Conservation (phyloP, 495 filamentous ascomycete species). For the Cercophora sp. region DNA sequence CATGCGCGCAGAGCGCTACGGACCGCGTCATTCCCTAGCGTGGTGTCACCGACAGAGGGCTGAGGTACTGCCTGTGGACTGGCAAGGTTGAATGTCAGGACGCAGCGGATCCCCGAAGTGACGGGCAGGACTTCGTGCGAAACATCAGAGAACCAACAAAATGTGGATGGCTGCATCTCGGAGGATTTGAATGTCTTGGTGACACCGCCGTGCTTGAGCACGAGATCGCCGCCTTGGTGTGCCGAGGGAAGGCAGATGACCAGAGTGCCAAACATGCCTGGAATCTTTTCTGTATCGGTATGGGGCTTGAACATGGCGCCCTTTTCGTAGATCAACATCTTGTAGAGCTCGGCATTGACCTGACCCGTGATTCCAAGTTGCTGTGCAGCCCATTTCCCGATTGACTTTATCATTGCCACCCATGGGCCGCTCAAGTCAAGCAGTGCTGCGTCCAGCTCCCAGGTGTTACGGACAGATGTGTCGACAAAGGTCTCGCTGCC, state of each 20-base stretch:
- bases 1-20: slow-evolving; percentile 23
- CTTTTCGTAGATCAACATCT: slow-evolving; percentile 53
- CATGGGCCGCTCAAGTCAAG: slow-evolving; percentile 41
- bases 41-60: not conserved
- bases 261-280: slow-evolving; percentile 56
- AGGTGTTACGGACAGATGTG: slow-evolving; percentile 44
- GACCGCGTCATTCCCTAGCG: slow-evolving; percentile 1
- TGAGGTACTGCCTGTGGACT: slow-evolving; percentile 13
- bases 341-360: slow-evolving; percentile 46
- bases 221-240: slow-evolving; percentile 50
- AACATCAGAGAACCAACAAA: slow-evolving; percentile 54
- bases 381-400: slow-evolving; percentile 20
- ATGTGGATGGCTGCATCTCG: slow-evolving; percentile 32
- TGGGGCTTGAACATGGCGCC: slow-evolving; percentile 53
- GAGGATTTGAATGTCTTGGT: slow-evolving; percentile 37
- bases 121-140: slow-evolving; percentile 51
- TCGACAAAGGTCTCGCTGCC: slow-evolving; percentile 46
- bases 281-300: slow-evolving; percentile 50
- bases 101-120: slow-evolving; percentile 45
- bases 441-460: slow-evolving; percentile 46
- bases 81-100: slow-evolving; percentile 54
- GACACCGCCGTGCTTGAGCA: slow-evolving; percentile 37
- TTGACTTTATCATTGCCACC: slow-evolving; percentile 18
- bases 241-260: slow-evolving; percentile 51
- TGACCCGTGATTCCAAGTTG: slow-evolving; percentile 32